phyloP scores from a whole-genome alignment of 441 rosid genomes.

The Corymbia calophylla region DNA sequence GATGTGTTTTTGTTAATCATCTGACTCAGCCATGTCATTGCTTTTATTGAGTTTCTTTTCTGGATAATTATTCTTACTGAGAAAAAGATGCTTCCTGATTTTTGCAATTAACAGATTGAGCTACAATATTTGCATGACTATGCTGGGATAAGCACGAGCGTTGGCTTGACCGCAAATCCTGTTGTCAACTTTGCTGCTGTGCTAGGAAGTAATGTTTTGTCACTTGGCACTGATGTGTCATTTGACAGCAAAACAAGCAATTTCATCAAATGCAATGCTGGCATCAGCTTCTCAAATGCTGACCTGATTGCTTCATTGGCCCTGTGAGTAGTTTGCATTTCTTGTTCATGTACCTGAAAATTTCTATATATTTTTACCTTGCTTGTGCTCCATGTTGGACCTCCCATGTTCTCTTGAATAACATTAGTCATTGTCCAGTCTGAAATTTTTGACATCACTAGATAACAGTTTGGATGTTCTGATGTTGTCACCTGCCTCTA shows the following conservation, averaged over 20 bases:
- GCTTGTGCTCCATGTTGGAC: background rate
- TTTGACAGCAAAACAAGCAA: slow-evolving; percentile 75
- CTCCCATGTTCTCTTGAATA: background rate
- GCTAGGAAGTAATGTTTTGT: slow-evolving; percentile 43
- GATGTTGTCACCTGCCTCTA: background rate
- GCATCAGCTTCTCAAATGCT: slow-evolving; percentile 47
- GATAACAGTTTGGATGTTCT: background rate
- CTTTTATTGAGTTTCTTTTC: background rate
- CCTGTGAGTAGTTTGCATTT: slow-evolving; percentile 40
- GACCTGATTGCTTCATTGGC: slow-evolving; percentile 71
- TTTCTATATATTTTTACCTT: background rate
- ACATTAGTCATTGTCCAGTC: background rate
- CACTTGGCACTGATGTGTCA: slow-evolving; percentile 72
- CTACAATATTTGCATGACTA: slow-evolving; percentile 86
- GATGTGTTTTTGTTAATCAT: background rate
- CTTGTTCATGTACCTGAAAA: background rate
- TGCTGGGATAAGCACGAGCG: slow-evolving; percentile 67
- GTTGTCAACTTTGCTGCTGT: slow-evolving; percentile 74
- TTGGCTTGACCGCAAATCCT: slow-evolving; percentile 86
- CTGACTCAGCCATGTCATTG: background rate
- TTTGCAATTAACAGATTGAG: slow-evolving; percentile 45
- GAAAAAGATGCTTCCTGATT: background rate
- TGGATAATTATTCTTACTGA: background rate
- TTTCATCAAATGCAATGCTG: slow-evolving; percentile 78
- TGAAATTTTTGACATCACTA: background rate